Evolutionary conservation across 2,329 filamentous ascomycete genomes (phyloP).

Genomic region (Cyanodermella asteris): DNA sequence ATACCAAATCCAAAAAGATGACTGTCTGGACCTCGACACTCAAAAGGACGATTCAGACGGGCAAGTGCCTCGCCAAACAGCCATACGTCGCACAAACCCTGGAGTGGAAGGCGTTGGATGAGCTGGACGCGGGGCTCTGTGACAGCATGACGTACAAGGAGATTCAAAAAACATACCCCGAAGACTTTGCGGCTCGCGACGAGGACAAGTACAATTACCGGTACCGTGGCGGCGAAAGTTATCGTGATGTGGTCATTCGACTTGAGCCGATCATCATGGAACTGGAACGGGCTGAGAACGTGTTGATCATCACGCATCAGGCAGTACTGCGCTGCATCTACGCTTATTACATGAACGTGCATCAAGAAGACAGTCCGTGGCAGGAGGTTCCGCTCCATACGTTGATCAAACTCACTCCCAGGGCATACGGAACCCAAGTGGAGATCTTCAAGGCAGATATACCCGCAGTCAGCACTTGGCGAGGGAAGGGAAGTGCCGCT

Average conservation of each 20-base stretch:
- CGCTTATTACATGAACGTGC: conserved; percentile 95
- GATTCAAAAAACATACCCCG: conserved; percentile 74
- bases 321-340: conserved; percentile 94
- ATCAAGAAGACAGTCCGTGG: conserved; percentile 84
- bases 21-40: conserved; percentile 59
- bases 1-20: conserved; percentile 49
- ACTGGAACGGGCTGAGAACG: conserved; percentile 83
- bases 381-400: conserved; percentile 96
- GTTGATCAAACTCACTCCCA: conserved; percentile 84
- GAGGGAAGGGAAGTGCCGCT: conserved; percentile 78
- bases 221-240: conserved; percentile 86
- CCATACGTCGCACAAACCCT: conserved; percentile 57
- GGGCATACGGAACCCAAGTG: conserved; percentile 83
- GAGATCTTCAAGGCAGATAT: conserved; percentile 77
- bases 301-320: conserved; percentile 94
- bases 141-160: conserved; percentile 92
- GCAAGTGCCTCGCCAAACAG: conserved; percentile 53
- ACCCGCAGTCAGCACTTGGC: conserved; percentile 86
- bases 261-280: conserved; percentile 99
- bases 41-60: conserved; percentile 75
- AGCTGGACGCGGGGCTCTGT: conserved; percentile 89
- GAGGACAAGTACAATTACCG: conserved; percentile 99
- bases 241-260: conserved; percentile 91
- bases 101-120: conserved; percentile 95
- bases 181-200: conserved; percentile 87